Conservation (phyloP, 2,329 filamentous ascomycete genomes). For the Nothophaeocryptopus gaeumannii region DNA sequence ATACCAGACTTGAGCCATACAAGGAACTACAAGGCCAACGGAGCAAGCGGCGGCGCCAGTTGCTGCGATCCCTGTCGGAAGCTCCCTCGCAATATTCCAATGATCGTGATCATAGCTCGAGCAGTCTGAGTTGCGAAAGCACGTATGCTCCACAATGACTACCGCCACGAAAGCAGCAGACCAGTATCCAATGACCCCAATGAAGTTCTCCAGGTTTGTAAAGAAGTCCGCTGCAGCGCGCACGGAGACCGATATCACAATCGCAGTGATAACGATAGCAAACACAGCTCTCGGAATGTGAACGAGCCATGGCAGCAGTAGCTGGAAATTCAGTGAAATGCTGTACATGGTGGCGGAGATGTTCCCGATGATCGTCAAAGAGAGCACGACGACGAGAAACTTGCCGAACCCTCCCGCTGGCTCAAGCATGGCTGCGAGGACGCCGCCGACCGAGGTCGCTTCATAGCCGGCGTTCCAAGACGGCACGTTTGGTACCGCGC, state of each 20-base stretch:
- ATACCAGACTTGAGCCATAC: constrained; percentile 31
- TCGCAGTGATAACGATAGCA: constrained; percentile 40
- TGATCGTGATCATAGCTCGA: constrained; percentile 40
- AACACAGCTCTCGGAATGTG: constrained; percentile 44
- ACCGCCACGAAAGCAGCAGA: constrained; percentile 44
- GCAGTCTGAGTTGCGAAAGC: constrained; percentile 39
- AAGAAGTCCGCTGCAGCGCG: constrained; percentile 44
- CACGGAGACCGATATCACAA: constrained; percentile 45
- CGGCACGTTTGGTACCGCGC: constrained; percentile 31
- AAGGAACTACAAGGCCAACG: constrained; percentile 26
- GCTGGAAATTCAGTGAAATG: constrained; percentile 42
- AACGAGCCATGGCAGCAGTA: constrained; percentile 35
- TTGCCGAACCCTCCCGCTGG: constrained; percentile 44
- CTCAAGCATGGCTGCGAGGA: constrained; percentile 41
- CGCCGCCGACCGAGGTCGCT: constrained; percentile 36
- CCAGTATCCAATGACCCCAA: constrained; percentile 51
- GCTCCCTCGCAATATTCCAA: constrained; percentile 39
- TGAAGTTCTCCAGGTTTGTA: constrained; percentile 44
- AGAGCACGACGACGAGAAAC: constrained; percentile 44
- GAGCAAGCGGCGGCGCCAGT: constrained; percentile 22
- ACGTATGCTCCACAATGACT: constrained; percentile 40
- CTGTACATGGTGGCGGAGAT: constrained; percentile 48
- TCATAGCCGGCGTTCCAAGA: constrained; percentile 39
- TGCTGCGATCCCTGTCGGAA: constrained; percentile 45
- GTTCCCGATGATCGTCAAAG: constrained; percentile 44